A percentile compares a stretch with the other conserved stretches of the same genome.
Conservation (phyloP, 495 filamentous ascomycete genomes). For the Neurospora discreta region DNA sequence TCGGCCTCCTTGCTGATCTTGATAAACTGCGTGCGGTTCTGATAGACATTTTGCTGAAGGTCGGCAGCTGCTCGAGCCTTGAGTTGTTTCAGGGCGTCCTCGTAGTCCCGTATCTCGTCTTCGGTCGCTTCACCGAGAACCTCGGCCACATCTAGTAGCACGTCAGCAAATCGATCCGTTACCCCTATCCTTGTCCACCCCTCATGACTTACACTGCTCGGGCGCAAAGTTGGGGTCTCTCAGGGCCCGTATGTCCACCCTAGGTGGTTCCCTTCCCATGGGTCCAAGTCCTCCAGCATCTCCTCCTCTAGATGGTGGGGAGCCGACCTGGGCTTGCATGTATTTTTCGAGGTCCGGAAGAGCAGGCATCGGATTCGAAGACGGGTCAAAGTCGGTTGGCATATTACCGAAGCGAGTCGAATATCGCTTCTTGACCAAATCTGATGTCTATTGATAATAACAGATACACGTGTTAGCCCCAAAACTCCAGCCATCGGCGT, state of each 20-base stretch:
- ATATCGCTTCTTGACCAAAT: slow-evolving; percentile 89
- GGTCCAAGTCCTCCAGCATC: slow-evolving; percentile 20
- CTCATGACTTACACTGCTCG: slow-evolving; percentile 39
- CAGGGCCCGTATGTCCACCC: slow-evolving; percentile 59
- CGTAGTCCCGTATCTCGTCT: slow-evolving; percentile 79
- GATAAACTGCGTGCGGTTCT: slow-evolving; percentile 97
- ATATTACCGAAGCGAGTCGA: slow-evolving; percentile 79
- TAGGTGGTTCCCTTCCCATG: slow-evolving; percentile 24
- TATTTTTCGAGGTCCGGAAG: slow-evolving; percentile 44
- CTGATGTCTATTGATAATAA: slow-evolving; percentile 49
- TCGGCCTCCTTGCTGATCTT: slow-evolving; percentile 98
- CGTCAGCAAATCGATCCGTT: neutral
- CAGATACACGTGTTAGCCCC: slow-evolving; percentile 1
- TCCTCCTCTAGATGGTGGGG: slow-evolving; percentile 35
- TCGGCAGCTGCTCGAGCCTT: slow-evolving; percentile 77
- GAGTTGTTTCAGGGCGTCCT: slow-evolving; percentile 60
- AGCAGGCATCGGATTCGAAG: slow-evolving; percentile 54
- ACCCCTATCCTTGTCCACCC: neutral
- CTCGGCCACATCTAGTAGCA: slow-evolving; percentile 48
- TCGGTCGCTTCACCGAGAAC: slow-evolving; percentile 88
- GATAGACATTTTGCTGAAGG: slow-evolving; percentile 91
- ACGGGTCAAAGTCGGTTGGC: slow-evolving; percentile 53
- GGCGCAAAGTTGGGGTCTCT: slow-evolving; percentile 70
- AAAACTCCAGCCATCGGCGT: neutral
- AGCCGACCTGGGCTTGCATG: slow-evolving; percentile 40